Evolutionary conservation across 331 rosid species (phyloP).

Genomic region (Cucumis variabilis): DNA sequence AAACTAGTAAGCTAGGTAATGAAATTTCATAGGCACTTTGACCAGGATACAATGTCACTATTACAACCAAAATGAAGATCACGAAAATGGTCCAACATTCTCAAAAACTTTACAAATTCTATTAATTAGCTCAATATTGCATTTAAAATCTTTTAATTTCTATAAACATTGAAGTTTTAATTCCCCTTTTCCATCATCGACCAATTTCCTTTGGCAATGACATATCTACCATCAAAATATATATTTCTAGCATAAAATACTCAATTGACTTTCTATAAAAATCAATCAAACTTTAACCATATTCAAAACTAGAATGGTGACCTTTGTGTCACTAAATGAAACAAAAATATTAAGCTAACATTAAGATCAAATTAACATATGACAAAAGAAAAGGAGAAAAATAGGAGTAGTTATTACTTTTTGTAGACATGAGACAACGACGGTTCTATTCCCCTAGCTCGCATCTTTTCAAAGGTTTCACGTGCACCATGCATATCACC

Average conservation of each 20-base stretch:
- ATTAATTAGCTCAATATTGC: no score
- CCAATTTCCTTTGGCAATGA: slow-evolving; percentile 15
- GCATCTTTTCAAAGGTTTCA: slow-evolving; percentile 86
- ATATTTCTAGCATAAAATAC: background rate
- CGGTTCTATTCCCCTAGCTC: no score
- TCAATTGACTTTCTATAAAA: background rate
- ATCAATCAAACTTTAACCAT: background rate
- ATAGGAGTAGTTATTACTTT: slow-evolving; percentile 68
- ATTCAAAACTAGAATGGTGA: background rate
- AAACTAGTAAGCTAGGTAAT: no score
- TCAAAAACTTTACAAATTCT: no score
- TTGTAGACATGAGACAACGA: no score
- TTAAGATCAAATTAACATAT: slow-evolving; percentile 11
- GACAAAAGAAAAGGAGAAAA: background rate
- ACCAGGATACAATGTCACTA: no score
- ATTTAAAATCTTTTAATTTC: no score
- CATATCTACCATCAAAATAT: background rate
- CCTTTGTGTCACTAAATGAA: background rate
- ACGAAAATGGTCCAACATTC: no score
- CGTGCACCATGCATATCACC: slow-evolving; percentile 98
- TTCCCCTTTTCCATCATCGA: no score
- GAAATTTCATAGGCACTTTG: no score
- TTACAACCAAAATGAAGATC: no score
- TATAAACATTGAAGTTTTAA: no score
- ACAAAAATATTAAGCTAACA: background rate